Conservation (phyloP, 2,329 filamentous ascomycete genomes). For the Calonectria montana region DNA sequence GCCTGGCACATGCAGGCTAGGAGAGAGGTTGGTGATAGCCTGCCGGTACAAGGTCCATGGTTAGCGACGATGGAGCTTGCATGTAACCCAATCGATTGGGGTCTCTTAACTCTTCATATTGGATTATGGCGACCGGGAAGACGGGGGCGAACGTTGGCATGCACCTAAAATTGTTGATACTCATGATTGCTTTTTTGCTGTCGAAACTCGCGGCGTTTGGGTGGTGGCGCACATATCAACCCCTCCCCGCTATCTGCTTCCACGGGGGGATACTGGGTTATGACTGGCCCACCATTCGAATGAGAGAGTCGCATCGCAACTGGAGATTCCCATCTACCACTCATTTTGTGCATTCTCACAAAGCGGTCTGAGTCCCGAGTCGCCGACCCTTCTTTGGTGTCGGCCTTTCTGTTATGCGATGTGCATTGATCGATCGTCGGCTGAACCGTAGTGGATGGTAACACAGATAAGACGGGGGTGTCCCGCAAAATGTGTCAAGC, state of each 20-base stretch:
- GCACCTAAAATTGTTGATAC: slow-evolving; percentile 28
- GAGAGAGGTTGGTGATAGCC: slow-evolving; percentile 29
- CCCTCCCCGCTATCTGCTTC: slow-evolving; percentile 34
- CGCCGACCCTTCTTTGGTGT: slow-evolving; percentile 16
- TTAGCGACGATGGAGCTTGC: slow-evolving; percentile 40
- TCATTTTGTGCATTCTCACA: slow-evolving; percentile 25
- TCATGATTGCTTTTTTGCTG: slow-evolving; percentile 38
- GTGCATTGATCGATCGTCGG: slow-evolving; percentile 35
- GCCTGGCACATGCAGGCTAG: slow-evolving; percentile 37
- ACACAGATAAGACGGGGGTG: slow-evolving; percentile 46
- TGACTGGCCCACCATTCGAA: background rate
- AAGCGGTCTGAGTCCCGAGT: slow-evolving; percentile 32
- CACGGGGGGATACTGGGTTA: slow-evolving; percentile 21
- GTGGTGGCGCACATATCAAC: slow-evolving; percentile 33
- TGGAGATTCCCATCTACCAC: slow-evolving; percentile 27
- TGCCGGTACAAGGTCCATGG: slow-evolving; percentile 35
- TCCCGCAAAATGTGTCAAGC: slow-evolving; percentile 47
- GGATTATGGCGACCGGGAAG: slow-evolving; percentile 19
- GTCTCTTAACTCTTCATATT: slow-evolving; percentile 40
- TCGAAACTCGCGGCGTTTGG: slow-evolving; percentile 32
- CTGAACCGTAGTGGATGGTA: slow-evolving; percentile 41
- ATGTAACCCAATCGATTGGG: slow-evolving; percentile 39
- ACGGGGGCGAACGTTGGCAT: slow-evolving; percentile 33
- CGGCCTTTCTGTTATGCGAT: slow-evolving; percentile 27
- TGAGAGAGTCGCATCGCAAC: slow-evolving; percentile 7